Conservation (phyloP, 2,329 filamentous ascomycete genomes). For the Juglanconis oblonga region DNA sequence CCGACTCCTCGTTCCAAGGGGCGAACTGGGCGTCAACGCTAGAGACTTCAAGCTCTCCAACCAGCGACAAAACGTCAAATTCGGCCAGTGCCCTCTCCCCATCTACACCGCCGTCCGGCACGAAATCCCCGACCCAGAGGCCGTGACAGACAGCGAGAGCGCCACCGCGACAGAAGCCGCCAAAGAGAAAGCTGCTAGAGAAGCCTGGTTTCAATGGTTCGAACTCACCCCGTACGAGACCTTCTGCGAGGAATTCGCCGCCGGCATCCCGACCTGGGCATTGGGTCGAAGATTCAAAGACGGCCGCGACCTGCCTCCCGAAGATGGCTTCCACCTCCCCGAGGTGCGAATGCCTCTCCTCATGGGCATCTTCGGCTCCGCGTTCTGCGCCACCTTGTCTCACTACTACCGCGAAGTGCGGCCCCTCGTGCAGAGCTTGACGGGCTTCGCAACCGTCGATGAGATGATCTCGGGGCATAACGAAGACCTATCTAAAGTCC, state of each 20-base stretch:
- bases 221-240: slow-evolving; percentile 94
- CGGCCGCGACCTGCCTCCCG: slow-evolving; percentile 64
- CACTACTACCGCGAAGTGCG: slow-evolving; percentile 95
- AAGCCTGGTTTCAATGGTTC: slow-evolving; percentile 98
- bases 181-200: slow-evolving; percentile 54
- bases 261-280: slow-evolving; percentile 93
- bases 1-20: slow-evolving; percentile 79
- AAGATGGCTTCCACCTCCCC: slow-evolving; percentile 69
- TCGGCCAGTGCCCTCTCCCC: slow-evolving; percentile 80
- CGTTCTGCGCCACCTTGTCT: slow-evolving; percentile 91
- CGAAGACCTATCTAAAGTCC: slow-evolving; percentile 83
- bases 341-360: slow-evolving; percentile 81
- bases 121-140: slow-evolving; percentile 74
- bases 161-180: slow-evolving; percentile 41
- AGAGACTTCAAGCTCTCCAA: slow-evolving; percentile 88
- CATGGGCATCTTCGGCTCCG: slow-evolving; percentile 93
- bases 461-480: slow-evolving; percentile 78
- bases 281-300: slow-evolving; percentile 78
- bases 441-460: slow-evolving; percentile 75
- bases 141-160: slow-evolving; percentile 33
- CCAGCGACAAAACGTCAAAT: slow-evolving; percentile 71
- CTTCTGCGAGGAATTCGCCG: slow-evolving; percentile 87
- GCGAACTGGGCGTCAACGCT: slow-evolving; percentile 73
- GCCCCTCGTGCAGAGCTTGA: slow-evolving; percentile 72
- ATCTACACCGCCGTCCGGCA: slow-evolving; percentile 96